Evolutionary conservation across 768 basidiomycete genomes (phyloP).

Genomic region (Rhizopogon rudus): DNA sequence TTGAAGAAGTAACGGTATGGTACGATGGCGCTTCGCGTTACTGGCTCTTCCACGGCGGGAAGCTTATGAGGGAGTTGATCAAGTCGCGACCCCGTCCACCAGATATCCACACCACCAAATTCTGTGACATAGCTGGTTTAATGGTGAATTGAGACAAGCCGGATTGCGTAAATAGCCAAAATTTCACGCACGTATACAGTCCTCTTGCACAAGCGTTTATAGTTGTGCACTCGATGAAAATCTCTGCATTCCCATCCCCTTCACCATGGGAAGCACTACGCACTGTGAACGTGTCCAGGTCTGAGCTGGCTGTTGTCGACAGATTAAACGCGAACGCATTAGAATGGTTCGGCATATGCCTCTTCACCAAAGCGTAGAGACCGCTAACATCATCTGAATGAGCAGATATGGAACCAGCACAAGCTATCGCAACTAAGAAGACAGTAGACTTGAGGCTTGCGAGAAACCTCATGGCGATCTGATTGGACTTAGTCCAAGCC

Average conservation of each 20-base stretch:
- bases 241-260: slow-evolving; percentile 6
- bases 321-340: slow-evolving; percentile 28
- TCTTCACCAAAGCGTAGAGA: slow-evolving; percentile 28
- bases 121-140: slow-evolving; percentile 30
- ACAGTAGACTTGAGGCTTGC: background rate
- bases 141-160: background rate
- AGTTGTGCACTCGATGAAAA: slow-evolving; percentile 30
- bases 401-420: background rate
- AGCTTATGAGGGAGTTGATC: slow-evolving; percentile 23
- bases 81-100: slow-evolving; percentile 38
- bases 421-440: background rate
- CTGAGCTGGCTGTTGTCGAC: slow-evolving; percentile 10
- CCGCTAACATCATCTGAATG: slow-evolving; percentile 18
- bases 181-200: slow-evolving; percentile 29
- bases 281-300: slow-evolving; percentile 29
- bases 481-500: background rate
- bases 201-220: slow-evolving; percentile 34
- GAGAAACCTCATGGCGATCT: slow-evolving; percentile 1
- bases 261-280: slow-evolving; percentile 17
- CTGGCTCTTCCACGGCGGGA: slow-evolving; percentile 24
- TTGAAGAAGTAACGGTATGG: slow-evolving; percentile 38
- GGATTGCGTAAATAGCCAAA: background rate
- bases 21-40: slow-evolving; percentile 30
- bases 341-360: slow-evolving; percentile 30
- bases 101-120: slow-evolving; percentile 34